Conservation (phyloP, 179 eudicot genomes). For the Silene coronaria region DNA sequence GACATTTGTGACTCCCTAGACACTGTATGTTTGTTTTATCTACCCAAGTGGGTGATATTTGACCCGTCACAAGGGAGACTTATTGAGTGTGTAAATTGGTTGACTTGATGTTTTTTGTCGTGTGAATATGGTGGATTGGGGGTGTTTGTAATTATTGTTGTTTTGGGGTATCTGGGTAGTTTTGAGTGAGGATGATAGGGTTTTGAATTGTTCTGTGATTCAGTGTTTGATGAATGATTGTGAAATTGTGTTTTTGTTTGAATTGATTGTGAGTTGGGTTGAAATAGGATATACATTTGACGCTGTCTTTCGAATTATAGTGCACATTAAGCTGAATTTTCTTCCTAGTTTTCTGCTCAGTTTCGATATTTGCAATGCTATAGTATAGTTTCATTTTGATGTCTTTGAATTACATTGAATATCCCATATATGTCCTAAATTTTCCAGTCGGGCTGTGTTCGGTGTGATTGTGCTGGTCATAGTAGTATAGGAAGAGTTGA, state of each 20-base stretch:
- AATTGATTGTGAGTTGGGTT: background rate
- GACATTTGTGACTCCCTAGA: too few relatives aligned
- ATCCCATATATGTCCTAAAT: too few relatives aligned
- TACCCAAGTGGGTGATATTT: background rate
- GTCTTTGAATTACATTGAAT: too few relatives aligned
- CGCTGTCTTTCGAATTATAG: too few relatives aligned
- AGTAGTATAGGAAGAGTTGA: background rate
- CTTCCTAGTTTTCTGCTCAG: background rate
- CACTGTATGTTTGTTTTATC: too few relatives aligned
- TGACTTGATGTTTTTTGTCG: background rate
- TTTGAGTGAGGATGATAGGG: background rate
- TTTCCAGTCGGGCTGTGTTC: background rate
- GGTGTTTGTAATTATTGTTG: too few relatives aligned
- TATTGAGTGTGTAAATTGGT: background rate
- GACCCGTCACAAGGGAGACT: too few relatives aligned
- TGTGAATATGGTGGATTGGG: too few relatives aligned
- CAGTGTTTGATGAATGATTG: background rate
- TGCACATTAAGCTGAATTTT: too few relatives aligned
- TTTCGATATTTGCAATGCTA: background rate
- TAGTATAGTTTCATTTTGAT: too few relatives aligned
- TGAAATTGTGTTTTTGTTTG: background rate
- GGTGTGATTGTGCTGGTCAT: background rate
- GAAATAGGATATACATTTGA: too few relatives aligned
- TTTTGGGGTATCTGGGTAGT: background rate
- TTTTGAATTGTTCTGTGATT: background rate